phyloP scores from a whole-genome alignment of 768 basidiomycete species.

The Clitopilus passeckerianus region DNA sequence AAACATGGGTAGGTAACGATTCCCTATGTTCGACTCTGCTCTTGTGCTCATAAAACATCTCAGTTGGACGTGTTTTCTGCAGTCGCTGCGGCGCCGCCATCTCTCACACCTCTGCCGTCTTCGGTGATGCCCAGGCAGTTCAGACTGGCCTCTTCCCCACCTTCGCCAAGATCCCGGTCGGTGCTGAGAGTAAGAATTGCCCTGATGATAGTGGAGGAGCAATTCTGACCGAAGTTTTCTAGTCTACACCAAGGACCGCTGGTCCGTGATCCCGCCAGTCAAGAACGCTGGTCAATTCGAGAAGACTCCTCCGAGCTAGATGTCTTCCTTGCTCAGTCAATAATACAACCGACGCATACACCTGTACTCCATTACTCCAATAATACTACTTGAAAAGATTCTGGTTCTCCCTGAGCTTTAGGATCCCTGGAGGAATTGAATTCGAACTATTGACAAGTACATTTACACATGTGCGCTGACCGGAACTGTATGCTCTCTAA shows the following conservation, averaged over 20 bases:
- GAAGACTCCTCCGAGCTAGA: background rate
- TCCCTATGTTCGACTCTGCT: background rate
- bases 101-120: slow-evolving; percentile 2
- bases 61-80: background rate
- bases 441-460: no score
- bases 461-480: no score
- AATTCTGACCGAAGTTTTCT: background rate
- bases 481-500: no score
- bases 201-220: background rate
- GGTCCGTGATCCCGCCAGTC: slow-evolving; percentile 18
- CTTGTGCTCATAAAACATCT: background rate
- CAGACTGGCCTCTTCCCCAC: slow-evolving; percentile 3
- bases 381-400: background rate
- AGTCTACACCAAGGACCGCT: slow-evolving; percentile 33
- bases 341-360: background rate
- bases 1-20: slow-evolving; percentile 21
- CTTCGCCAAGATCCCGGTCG: slow-evolving; percentile 1
- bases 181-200: slow-evolving; percentile 1
- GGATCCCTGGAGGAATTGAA: no score
- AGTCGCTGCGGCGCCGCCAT: background rate
- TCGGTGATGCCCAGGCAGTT: slow-evolving; percentile 3
- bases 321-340: background rate
- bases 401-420: no score
- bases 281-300: slow-evolving; percentile 18
- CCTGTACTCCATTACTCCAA: background rate